Percentiles rank a stretch among this genome's conserved stretches.
phyloP scores from a whole-genome alignment of 495 filamentous ascomycete genomes.

The Neurospora sp. region DNA sequence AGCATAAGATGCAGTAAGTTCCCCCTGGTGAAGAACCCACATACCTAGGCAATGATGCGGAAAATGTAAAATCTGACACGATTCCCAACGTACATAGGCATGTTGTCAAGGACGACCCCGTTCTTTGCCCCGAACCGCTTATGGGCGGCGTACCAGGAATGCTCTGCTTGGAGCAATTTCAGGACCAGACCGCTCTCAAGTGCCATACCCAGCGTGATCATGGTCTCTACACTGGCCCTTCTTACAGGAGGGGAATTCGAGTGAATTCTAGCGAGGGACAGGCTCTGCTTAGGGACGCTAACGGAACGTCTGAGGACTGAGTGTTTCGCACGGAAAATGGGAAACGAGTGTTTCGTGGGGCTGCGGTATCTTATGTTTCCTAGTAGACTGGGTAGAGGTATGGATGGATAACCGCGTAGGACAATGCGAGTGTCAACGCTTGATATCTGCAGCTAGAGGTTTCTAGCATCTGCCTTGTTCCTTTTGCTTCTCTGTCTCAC shows the following conservation, averaged over 20 bases:
- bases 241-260: not conserved
- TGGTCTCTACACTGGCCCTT: not conserved
- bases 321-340: not conserved
- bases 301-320: not conserved
- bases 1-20: not conserved
- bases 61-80: not conserved
- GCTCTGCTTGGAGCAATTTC: not conserved
- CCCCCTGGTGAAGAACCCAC: not conserved
- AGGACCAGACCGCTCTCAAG: not conserved
- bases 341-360: not conserved
- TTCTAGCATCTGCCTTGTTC: not conserved
- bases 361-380: not conserved
- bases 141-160: not conserved
- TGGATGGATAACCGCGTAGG: not conserved
- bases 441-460: not conserved
- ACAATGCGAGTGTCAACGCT: not conserved
- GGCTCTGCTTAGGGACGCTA: not conserved
- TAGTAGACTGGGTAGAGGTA: not conserved
- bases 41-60: not conserved
- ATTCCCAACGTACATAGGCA: not conserved
- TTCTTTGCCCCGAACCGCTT: not conserved
- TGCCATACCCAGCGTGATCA: not conserved
- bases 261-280: not conserved
- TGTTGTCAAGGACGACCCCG: not conserved
- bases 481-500: not conserved